These are phyloP conservation scores for Eucalyptus tenuipes DNA, from an alignment of 345 rosid genomes.

Conservation along the genomic window DNA sequence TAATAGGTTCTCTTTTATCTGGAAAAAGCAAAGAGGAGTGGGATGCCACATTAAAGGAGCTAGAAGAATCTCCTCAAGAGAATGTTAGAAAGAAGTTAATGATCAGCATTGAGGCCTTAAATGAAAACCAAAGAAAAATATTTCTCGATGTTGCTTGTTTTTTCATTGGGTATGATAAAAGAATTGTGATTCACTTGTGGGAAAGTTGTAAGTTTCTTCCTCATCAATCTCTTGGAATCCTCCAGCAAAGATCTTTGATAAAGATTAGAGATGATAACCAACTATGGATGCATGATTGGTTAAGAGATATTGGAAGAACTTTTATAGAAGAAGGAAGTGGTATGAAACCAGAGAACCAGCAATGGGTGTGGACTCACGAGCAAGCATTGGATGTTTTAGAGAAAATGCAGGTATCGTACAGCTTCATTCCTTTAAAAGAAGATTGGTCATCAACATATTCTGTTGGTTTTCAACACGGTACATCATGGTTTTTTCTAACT, in stretches of 20 bases:
- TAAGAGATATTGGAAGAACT: neutral
- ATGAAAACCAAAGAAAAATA: neutral
- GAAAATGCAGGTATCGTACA: neutral
- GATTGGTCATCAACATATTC: neutral
- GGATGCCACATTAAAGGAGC: neutral
- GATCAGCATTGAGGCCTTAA: neutral
- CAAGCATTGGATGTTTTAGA: neutral
- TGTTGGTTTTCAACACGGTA: fast-evolving
- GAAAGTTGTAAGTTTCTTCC: neutral
- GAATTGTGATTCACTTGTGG: neutral
- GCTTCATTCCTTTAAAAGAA: neutral
- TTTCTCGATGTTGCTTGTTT: neutral
- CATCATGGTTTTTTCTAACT: neutral
- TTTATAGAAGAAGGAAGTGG: neutral
- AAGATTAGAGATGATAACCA: neutral
- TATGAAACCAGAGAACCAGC: neutral
- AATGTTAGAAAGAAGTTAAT: neutral
- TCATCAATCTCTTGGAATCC: neutral
- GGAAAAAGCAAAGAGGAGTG: neutral
- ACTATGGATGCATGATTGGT: neutral
- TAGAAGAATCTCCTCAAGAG: neutral
- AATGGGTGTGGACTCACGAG: neutral
- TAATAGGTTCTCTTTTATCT: neutral
- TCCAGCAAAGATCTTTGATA: neutral
- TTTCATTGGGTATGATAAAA: neutral